A percentile compares a stretch with the other conserved stretches of the same genome.
Conservation (phyloP, 768 basidiomycete species). For the Mycena galericulata region DNA sequence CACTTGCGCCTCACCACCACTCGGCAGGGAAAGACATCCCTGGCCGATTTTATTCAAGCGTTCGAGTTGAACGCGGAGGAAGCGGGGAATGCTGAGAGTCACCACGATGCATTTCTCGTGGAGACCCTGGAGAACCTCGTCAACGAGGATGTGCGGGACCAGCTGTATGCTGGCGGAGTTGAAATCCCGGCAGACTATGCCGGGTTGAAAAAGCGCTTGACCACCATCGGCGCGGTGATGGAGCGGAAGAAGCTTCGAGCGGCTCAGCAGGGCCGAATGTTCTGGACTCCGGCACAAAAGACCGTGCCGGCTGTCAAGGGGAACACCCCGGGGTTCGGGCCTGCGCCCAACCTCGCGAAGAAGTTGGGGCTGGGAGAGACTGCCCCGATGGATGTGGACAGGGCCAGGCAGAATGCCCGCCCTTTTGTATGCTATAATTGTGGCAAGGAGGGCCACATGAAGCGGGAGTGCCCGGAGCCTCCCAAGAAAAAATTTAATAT, state of each 20-base stretch:
- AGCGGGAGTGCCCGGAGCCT: constrained; percentile 9
- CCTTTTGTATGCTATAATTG: constrained; percentile 12
- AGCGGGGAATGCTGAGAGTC: not conserved
- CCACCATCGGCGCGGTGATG: not conserved
- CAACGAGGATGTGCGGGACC: not conserved
- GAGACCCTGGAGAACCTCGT: not conserved
- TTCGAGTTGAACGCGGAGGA: constrained; percentile 18
- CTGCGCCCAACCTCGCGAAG: not conserved
- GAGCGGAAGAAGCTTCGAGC: not conserved
- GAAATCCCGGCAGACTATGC: not conserved
- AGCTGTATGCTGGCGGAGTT: constrained; percentile 8
- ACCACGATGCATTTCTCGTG: not conserved
- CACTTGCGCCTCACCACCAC: constrained; percentile 4
- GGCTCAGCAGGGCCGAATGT: not conserved
- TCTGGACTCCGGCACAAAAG: not conserved
- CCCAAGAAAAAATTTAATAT: not conserved
- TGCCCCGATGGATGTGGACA: constrained; percentile 7
- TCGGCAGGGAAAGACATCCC: constrained; percentile 2
- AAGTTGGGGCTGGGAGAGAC: not conserved
- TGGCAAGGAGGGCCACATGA: constrained; percentile 11
- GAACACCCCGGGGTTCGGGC: not conserved
- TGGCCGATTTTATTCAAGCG: constrained; percentile 2
- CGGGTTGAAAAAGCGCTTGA: not conserved
- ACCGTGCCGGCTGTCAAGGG: no score
- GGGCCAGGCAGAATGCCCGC: not conserved